Evolutionary conservation across 352 stramenopile species (phyloP).

Genomic region (Thraustotheca clavata): DNA sequence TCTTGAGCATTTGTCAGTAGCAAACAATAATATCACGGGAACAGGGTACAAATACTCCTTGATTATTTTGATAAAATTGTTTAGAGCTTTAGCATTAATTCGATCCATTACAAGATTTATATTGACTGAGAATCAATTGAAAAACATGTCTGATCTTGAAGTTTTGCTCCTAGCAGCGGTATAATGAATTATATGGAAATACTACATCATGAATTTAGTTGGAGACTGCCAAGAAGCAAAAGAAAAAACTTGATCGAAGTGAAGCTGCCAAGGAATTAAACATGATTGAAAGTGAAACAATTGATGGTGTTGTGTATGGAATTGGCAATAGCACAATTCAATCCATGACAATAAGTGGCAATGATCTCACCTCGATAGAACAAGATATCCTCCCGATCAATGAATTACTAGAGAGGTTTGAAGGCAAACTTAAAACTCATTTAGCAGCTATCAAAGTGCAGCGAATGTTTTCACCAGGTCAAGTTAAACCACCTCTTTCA

Average conservation of each 20-base stretch:
- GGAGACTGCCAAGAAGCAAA: constrained; percentile 70
- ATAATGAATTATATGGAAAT: neutral
- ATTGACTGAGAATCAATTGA: constrained; percentile 38
- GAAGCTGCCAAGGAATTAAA: constrained; percentile 43
- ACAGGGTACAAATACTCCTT: constrained; percentile 28
- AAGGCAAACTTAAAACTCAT: constrained; percentile 36
- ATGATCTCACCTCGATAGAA: constrained; percentile 30
- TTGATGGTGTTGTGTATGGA: constrained; percentile 47
- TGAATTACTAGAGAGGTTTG: constrained; percentile 31
- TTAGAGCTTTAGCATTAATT: constrained; percentile 32
- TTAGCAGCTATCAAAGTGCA: constrained; percentile 59
- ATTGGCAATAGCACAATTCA: constrained; percentile 47
- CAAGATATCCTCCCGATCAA: constrained; percentile 32
- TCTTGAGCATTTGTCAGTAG: constrained; percentile 56
- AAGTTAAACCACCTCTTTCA: neutral
- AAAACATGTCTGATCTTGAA: constrained; percentile 53
- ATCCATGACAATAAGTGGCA: constrained; percentile 58
- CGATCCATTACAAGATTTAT: constrained; percentile 43
- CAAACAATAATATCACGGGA: constrained; percentile 45
- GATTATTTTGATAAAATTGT: neutral
- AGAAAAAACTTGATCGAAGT: constrained; percentile 64
- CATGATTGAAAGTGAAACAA: constrained; percentile 42
- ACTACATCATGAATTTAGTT: constrained; percentile 17
- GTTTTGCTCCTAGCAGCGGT: constrained; percentile 57
- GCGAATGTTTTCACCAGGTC: constrained; percentile 22